These are phyloP conservation scores for Cenchrus americanus DNA, from an alignment of 176 grass and related monocot genomes.

Conservation along the genomic window DNA sequence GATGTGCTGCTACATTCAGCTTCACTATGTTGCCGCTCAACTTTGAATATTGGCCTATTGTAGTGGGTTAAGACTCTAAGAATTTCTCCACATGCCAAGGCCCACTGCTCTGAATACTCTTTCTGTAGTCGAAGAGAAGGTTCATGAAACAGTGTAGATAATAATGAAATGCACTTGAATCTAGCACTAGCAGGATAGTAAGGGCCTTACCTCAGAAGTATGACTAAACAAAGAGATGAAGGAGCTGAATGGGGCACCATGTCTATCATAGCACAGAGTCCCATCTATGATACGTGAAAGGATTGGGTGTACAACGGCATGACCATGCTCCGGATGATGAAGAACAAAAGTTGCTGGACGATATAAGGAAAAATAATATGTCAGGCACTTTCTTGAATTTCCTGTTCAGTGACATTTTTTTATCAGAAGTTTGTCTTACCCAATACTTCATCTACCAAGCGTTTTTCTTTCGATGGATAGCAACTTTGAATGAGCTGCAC, in stretches of 20 bases:
- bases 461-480: constrained; percentile 93
- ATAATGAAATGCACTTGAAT: constrained; percentile 21
- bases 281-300: constrained; percentile 98
- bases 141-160: constrained; percentile 30
- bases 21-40: constrained; percentile 59
- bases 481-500: constrained; percentile 94
- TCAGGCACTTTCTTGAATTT: constrained; percentile 44
- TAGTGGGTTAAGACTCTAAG: constrained; percentile 97
- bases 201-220: constrained; percentile 75
- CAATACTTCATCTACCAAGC: constrained; percentile 93
- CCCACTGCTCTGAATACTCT: constrained; percentile 98
- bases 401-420: not conserved
- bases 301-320: constrained; percentile 94
- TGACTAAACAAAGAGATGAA: constrained; percentile 98
- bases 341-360: constrained; percentile 92
- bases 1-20: constrained; percentile 62
- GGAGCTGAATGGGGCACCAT: constrained; percentile 80
- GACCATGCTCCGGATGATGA: constrained; percentile 97
- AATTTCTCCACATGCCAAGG: constrained; percentile 97
- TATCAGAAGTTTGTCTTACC: constrained; percentile 62
- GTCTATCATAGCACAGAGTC: constrained; percentile 79
- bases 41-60: constrained; percentile 94
- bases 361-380: constrained; percentile 35
- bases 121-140: constrained; percentile 56
- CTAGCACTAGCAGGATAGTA: constrained; percentile 25